These are phyloP conservation scores for Talaromyces adpressus DNA, from an alignment of 495 filamentous ascomycete genomes.

Conservation along the genomic window DNA sequence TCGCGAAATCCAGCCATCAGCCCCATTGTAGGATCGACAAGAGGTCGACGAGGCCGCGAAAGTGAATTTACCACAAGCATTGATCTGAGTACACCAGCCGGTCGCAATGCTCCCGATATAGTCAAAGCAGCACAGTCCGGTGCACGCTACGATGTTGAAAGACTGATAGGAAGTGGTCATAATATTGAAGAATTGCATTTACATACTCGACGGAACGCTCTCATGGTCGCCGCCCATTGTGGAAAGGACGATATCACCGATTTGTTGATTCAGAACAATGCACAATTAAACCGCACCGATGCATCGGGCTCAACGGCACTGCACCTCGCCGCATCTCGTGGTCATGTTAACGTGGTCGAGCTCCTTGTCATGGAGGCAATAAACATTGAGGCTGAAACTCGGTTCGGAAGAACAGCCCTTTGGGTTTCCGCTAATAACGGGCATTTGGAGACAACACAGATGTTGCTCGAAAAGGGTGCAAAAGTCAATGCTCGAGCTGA, in stretches of 20 bases:
- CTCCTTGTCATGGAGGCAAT: constrained; percentile 25
- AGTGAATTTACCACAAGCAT: constrained; percentile 30
- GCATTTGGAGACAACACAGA: constrained; percentile 15
- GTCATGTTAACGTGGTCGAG: constrained; percentile 30
- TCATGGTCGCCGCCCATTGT: constrained; percentile 41
- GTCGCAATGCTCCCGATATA: constrained; percentile 27
- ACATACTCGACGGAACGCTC: constrained; percentile 29
- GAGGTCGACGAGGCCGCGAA: constrained; percentile 17
- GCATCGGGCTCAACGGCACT: constrained; percentile 31
- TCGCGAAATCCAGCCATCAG: not conserved
- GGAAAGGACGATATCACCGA: constrained; percentile 36
- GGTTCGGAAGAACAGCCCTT: constrained; percentile 17
- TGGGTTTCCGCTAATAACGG: constrained; percentile 14
- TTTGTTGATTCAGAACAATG: constrained; percentile 30
- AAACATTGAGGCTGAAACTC: constrained; percentile 28
- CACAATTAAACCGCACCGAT: constrained; percentile 27
- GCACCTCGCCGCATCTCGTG: constrained; percentile 37
- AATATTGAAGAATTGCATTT: constrained; percentile 32
- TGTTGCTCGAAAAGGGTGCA: constrained; percentile 17
- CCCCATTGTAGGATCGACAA: not conserved
- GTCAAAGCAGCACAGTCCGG: constrained; percentile 36
- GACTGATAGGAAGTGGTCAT: constrained; percentile 29
- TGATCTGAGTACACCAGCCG: constrained; percentile 28
- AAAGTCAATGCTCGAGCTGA: constrained; percentile 21
- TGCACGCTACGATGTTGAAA: constrained; percentile 29